Base-by-base conservation (phyloP, 495 filamentous ascomycete species). In the Neurospora hispaniola region DNA sequence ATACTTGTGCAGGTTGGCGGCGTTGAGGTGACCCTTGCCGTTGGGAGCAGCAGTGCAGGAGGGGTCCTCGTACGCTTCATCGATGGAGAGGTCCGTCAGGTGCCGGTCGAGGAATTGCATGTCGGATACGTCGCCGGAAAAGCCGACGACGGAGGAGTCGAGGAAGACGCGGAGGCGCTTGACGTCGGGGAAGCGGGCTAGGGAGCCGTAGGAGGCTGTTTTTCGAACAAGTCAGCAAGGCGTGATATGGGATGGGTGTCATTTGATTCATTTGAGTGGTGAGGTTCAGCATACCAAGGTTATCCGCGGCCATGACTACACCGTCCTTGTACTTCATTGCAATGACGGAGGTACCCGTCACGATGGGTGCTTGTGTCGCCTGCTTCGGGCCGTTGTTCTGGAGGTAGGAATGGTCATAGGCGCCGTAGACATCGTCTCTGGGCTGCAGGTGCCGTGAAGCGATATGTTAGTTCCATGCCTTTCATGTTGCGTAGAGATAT, bases 71-170 rank as follows among this genome's bases (percentile, higher is more conserved):
- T 99, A 98, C 73, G 93, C 92, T 84, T 98, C 96, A 80, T 90
- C 86, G 85, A 94, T 93, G 80, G 91, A 89, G 76, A 98, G 90
- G 71, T 92, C 90, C 78, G 87, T 89, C 73, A 99, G 89, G 73
- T 96, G 88, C 71, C 96, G 93, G 87, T 97, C 91, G 35, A 99
- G 90, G 83, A 94, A 93, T 84, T 99, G 96, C 96, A 99, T 98
- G 85, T 99, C 96, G 73, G 91, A 94, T 71, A 99, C 93, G 85
- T 98, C 92, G 82, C 96, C 93, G 81, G 94, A 91, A 85, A 97
- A 95, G 74, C 93, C 91, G 79, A 98, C 82, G 72, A 98, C 83
- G 39, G 91, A 90, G 48, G 88, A 85, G 76, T 89, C 86, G 82
- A 90, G 90, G 83, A 99, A 98, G 73, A 88, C 86, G 74, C 92